phyloP scores from a whole-genome alignment of 225 moss, liverwort and hornwort genomes.

The Straminergon stramineum region DNA sequence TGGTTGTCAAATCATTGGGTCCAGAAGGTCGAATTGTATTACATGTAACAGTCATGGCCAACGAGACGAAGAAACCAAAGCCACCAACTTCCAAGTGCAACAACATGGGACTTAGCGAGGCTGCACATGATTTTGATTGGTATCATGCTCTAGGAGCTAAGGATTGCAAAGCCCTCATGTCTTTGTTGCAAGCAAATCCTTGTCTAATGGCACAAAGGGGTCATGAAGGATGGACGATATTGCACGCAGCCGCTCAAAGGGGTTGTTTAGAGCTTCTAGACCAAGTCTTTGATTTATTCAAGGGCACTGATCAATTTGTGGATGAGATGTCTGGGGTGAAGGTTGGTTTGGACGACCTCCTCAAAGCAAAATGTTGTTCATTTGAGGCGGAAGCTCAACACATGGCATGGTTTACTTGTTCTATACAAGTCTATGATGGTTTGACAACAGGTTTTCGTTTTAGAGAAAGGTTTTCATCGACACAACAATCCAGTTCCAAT shows the following conservation, averaged over 20 bases:
- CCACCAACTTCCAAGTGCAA: background rate
- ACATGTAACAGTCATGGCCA: background rate
- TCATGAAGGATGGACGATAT: rapidly evolving
- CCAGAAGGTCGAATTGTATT: background rate
- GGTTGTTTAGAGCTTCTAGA: background rate
- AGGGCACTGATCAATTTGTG: background rate
- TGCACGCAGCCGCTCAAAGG: background rate
- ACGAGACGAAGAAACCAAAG: background rate
- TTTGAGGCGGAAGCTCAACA: rapidly evolving
- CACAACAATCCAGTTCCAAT: too few species aligned
- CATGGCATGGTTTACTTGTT: background rate
- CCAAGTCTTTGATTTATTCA: background rate
- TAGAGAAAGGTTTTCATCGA: background rate
- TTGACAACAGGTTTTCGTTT: too few species aligned
- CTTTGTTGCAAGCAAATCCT: background rate
- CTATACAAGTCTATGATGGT: background rate
- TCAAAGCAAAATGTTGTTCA: rapidly evolving
- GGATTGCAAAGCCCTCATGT: background rate
- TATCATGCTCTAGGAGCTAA: rapidly evolving
- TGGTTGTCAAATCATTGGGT: background rate
- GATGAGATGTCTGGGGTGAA: too few species aligned
- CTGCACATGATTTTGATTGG: background rate
- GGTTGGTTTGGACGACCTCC: rapidly evolving
- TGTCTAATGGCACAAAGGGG: background rate
- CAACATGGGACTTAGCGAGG: background rate